phyloP scores from a whole-genome alignment of 768 basidiomycete genomes.

The Termitomyces sp. region DNA sequence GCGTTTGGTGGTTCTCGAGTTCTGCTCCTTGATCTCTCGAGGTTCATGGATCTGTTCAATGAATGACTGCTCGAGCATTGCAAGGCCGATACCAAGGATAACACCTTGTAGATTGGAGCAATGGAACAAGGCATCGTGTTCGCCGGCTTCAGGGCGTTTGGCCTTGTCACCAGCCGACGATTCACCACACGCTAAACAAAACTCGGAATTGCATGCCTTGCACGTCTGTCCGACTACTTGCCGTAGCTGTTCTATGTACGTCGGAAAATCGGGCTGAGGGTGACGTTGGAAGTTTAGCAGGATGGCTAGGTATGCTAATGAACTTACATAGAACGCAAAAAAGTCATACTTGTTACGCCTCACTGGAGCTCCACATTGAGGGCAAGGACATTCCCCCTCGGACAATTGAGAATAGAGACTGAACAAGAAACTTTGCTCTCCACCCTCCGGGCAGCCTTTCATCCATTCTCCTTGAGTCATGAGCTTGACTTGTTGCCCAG shows the following conservation, averaged over 20 bases:
- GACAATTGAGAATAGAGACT: slow-evolving; percentile 73
- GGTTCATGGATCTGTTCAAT: slow-evolving; percentile 43
- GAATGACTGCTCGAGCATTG: slow-evolving; percentile 77
- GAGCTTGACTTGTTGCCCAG: slow-evolving; percentile 47
- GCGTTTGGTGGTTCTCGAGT: slow-evolving; percentile 36
- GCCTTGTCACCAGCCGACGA: slow-evolving; percentile 40
- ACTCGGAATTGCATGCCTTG: slow-evolving; percentile 49
- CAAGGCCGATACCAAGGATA: slow-evolving; percentile 85
- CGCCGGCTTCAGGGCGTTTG: slow-evolving; percentile 34
- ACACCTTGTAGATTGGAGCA: slow-evolving; percentile 88
- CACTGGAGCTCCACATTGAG: slow-evolving; percentile 64
- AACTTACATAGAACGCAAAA: slow-evolving; percentile 74
- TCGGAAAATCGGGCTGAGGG: slow-evolving; percentile 62
- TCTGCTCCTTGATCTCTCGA: slow-evolving; percentile 26
- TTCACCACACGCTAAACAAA: slow-evolving; percentile 79
- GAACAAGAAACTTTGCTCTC: slow-evolving; percentile 87
- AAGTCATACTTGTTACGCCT: slow-evolving; percentile 70
- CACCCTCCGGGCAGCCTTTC: slow-evolving; percentile 93
- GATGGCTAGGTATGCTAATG: neutral
- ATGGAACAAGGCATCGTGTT: slow-evolving; percentile 70
- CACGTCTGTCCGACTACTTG: slow-evolving; percentile 58
- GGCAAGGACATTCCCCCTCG: slow-evolving; percentile 61
- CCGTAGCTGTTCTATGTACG: slow-evolving; percentile 62
- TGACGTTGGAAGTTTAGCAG: slow-evolving; percentile 11
- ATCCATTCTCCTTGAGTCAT: slow-evolving; percentile 94